A percentile compares a stretch with the other conserved stretches of the same genome.
Evolutionary conservation across 2,329 filamentous ascomycete species (phyloP).

Genomic region (Colletotrichum sp.): DNA sequence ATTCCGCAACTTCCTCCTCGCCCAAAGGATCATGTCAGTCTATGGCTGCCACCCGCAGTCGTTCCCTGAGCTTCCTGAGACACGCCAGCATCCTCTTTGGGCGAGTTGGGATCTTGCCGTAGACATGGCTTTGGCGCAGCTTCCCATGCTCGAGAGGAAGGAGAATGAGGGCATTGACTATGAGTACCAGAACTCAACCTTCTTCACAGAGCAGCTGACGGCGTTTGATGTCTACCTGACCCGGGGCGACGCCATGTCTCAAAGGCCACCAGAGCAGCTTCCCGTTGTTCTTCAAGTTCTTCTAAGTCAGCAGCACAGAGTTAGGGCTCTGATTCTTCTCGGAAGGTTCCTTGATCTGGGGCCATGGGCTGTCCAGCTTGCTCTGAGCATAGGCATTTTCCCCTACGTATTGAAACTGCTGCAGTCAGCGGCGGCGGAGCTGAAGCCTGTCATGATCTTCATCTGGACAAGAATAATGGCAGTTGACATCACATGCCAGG

Average conservation of each 20-base stretch:
- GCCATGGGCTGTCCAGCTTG: conserved; percentile 98
- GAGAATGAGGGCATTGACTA: conserved; percentile 78
- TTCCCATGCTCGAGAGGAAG: conserved; percentile 83
- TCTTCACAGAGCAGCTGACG: conserved; percentile 96
- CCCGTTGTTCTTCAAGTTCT: conserved; percentile 96
- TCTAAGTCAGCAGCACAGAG: conserved; percentile 91
- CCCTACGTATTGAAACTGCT: conserved; percentile 97
- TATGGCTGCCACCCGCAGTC: conserved; percentile 97
- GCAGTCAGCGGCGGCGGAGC: conserved; percentile 90
- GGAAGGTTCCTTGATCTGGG: conserved; percentile 94
- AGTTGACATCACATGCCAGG: conserved; percentile 92
- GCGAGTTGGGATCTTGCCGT: conserved; percentile 97
- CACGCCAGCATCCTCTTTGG: conserved; percentile 94
- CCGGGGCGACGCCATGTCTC: conserved; percentile 78
- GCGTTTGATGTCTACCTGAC: conserved; percentile 96
- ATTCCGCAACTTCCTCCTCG: conserved; percentile 94
- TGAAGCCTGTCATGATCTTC: conserved; percentile 99
- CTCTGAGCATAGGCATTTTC: conserved; percentile 97
- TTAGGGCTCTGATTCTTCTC: conserved; percentile 88
- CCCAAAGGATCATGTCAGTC: conserved; percentile 93
- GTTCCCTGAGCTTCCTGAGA: conserved; percentile 89
- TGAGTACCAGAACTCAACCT: conserved; percentile 91
- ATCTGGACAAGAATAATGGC: conserved; percentile 97
- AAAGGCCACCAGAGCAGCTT: conserved; percentile 90
- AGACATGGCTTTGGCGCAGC: conserved; percentile 89